Conservation (phyloP, 2,329 filamentous ascomycete genomes). For the Bipolaris cookei region DNA sequence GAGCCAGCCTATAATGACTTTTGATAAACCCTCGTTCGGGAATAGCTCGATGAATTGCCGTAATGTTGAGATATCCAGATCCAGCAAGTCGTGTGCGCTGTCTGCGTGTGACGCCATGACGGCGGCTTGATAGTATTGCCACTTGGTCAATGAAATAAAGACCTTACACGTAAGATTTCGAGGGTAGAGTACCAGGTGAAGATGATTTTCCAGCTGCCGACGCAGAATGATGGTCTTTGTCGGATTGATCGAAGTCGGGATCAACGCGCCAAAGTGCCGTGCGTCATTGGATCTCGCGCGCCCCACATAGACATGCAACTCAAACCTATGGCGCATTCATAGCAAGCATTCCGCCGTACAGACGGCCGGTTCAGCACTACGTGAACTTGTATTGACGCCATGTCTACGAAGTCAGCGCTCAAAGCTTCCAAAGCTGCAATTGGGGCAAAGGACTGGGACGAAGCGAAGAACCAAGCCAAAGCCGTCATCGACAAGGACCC, state of each 20-base stretch:
- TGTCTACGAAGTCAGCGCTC: constrained; percentile 70
- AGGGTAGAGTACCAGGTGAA: not conserved
- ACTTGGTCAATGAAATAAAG: constrained; percentile 4
- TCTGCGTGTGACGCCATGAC: constrained; percentile 46
- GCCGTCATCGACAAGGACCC: constrained; percentile 74
- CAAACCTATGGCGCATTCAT: constrained; percentile 31
- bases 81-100: constrained; percentile 52
- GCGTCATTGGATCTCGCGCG: constrained; percentile 33
- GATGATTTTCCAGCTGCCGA: not conserved
- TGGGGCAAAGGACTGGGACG: constrained; percentile 78
- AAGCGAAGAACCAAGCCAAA: constrained; percentile 72
- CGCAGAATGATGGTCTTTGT: constrained; percentile 31
- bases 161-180: constrained; percentile 4
- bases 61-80: constrained; percentile 79
- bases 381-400: constrained; percentile 9
- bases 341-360: constrained; percentile 21
- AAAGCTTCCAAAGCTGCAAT: constrained; percentile 82
- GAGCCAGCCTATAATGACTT: constrained; percentile 81
- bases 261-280: constrained; percentile 27
- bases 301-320: constrained; percentile 16
- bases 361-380: constrained; percentile 3
- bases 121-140: constrained; percentile 8
- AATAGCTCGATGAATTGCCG: constrained; percentile 84
- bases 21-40: constrained; percentile 79
- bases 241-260: constrained; percentile 34